These are phyloP conservation scores for Teunomyces panamensis DNA, from an alignment of 805 yeast genomes.

Conservation along the genomic window DNA sequence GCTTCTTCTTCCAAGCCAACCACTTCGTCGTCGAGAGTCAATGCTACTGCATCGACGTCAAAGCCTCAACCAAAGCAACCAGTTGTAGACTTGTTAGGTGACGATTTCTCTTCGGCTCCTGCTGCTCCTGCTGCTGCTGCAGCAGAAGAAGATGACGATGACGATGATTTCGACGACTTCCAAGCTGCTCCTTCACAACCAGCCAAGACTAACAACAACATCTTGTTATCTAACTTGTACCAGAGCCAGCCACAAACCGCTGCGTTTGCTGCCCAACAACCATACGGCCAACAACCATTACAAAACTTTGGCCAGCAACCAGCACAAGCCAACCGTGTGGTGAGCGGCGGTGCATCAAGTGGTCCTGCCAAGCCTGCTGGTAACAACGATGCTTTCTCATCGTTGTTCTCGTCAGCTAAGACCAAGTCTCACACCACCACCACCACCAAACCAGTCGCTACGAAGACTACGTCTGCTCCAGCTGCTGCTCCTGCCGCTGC, in stretches of 20 bases:
- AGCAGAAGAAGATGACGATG: slow-evolving; percentile 42
- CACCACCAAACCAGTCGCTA: slow-evolving; percentile 11
- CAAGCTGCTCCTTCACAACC: slow-evolving; percentile 58
- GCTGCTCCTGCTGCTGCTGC: slow-evolving; percentile 15
- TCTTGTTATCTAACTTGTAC: slow-evolving; percentile 26
- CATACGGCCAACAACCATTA: neutral
- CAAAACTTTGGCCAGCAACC: slow-evolving; percentile 3
- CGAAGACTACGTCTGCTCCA: slow-evolving; percentile 6
- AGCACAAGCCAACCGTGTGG: slow-evolving; percentile 10
- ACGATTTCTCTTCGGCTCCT: slow-evolving; percentile 33
- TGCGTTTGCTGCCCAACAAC: neutral
- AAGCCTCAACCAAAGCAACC: slow-evolving; percentile 31
- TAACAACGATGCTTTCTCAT: slow-evolving; percentile 67
- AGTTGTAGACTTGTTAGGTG: slow-evolving; percentile 49
- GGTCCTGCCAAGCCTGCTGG: slow-evolving; percentile 32
- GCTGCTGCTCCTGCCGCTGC: slow-evolving; percentile 12
- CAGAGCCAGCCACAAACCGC: slow-evolving; percentile 20
- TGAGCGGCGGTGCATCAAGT: slow-evolving; percentile 24
- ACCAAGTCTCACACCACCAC: slow-evolving; percentile 28
- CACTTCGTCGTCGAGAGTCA: slow-evolving; percentile 33
- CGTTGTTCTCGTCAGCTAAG: slow-evolving; percentile 65
- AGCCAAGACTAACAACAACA: slow-evolving; percentile 11
- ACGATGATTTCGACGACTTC: slow-evolving; percentile 80
- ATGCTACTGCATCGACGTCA: slow-evolving; percentile 26
- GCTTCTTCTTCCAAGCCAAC: slow-evolving; percentile 17